phyloP scores from a whole-genome alignment of 2,329 filamentous ascomycete genomes.

The Cladophialophora carrionii region DNA sequence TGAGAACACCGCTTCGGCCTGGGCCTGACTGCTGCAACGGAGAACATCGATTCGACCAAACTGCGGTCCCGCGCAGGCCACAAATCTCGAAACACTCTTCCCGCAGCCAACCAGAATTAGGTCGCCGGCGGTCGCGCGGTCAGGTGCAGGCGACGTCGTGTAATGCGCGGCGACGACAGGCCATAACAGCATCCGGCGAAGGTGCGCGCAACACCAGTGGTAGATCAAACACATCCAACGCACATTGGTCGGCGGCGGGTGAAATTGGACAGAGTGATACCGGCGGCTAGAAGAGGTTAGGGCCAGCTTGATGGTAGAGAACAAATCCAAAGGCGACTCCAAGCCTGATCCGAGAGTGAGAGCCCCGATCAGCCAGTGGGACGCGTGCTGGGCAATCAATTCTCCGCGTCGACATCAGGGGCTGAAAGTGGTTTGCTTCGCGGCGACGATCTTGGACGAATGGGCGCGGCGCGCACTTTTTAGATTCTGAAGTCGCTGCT shows the following conservation, averaged over 20 bases:
- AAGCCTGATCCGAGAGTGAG: slow-evolving; percentile 23
- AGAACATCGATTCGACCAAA: not conserved
- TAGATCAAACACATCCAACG: slow-evolving; percentile 24
- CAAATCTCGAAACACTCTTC: slow-evolving; percentile 18
- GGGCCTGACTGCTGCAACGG: not conserved
- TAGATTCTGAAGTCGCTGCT: slow-evolving; percentile 8
- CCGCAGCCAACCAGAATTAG: slow-evolving; percentile 5
- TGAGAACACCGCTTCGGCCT: not conserved
- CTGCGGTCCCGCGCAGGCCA: slow-evolving; percentile 3
- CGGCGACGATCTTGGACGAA: slow-evolving; percentile 16
- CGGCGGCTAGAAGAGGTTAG: slow-evolving; percentile 23
- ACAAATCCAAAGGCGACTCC: slow-evolving; percentile 5
- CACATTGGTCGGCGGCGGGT: slow-evolving; percentile 15
- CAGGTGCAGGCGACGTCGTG: slow-evolving; percentile 13
- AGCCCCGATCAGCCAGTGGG: slow-evolving; percentile 16
- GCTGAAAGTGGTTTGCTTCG: slow-evolving; percentile 16
- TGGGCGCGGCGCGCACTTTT: slow-evolving; percentile 22
- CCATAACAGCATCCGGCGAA: slow-evolving; percentile 1
- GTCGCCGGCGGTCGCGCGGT: slow-evolving; percentile 7
- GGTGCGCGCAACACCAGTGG: slow-evolving; percentile 25
- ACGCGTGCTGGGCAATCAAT: slow-evolving; percentile 1
- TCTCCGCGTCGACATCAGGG: slow-evolving; percentile 23
- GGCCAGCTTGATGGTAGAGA: slow-evolving; percentile 4
- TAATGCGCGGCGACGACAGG: slow-evolving; percentile 12
- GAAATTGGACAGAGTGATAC: slow-evolving; percentile 28